Conservation (phyloP, 2,329 filamentous ascomycete genomes). For the Tolypocladium amazonense region DNA sequence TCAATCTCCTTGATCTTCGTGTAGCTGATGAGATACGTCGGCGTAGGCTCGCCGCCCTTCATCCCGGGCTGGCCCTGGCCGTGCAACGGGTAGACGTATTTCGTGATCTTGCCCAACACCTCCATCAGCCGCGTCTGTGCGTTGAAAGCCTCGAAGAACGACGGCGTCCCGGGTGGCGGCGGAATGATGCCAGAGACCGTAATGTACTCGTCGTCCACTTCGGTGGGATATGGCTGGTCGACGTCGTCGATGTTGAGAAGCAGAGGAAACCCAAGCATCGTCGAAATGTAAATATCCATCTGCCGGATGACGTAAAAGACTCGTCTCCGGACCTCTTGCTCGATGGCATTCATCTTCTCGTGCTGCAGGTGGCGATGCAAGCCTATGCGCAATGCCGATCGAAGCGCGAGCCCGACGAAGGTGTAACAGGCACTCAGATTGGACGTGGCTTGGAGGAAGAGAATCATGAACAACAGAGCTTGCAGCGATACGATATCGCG, state of each 20-base stretch:
- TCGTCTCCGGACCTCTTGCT: constrained; percentile 51
- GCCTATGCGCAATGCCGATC: constrained; percentile 66
- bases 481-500: constrained; percentile 66
- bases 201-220: constrained; percentile 59
- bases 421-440: constrained; percentile 73
- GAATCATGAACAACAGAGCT: constrained; percentile 66
- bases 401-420: constrained; percentile 67
- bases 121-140: constrained; percentile 53
- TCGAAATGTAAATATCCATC: constrained; percentile 61
- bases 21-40: constrained; percentile 53
- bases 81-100: constrained; percentile 55
- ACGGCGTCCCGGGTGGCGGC: constrained; percentile 44
- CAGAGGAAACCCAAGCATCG: constrained; percentile 55
- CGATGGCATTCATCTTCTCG: constrained; percentile 49
- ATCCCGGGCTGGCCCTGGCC: constrained; percentile 35
- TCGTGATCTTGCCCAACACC: constrained; percentile 54
- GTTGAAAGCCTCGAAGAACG: constrained; percentile 55
- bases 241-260: constrained; percentile 54
- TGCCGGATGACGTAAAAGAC: constrained; percentile 60
- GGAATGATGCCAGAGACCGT: constrained; percentile 44
- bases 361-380: constrained; percentile 64
- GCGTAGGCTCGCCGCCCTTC: constrained; percentile 30
- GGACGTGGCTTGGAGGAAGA: constrained; percentile 71
- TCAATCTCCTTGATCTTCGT: constrained; percentile 55
- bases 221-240: constrained; percentile 53